phyloP scores from a whole-genome alignment of 1,284 basidiomycete genomes.

The Boletus smithii region DNA sequence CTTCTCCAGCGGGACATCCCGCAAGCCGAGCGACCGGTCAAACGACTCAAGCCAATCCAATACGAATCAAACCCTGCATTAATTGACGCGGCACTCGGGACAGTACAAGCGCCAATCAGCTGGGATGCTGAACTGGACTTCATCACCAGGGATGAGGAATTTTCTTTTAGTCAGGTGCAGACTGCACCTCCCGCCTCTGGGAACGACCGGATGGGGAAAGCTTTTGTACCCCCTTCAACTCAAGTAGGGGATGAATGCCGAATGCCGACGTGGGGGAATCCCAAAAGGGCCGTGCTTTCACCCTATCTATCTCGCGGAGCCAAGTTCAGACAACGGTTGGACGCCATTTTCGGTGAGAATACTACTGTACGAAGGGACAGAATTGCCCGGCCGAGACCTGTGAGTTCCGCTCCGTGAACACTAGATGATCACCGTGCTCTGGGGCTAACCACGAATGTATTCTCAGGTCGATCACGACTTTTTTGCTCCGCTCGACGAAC shows the following conservation, averaged over 20 bases:
- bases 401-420: slow-evolving; percentile 15
- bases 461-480: slow-evolving; percentile 16
- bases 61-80: slow-evolving; percentile 20
- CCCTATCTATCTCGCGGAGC: slow-evolving; percentile 20
- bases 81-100: slow-evolving; percentile 28
- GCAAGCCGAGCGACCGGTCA: slow-evolving; percentile 13
- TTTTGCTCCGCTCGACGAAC: slow-evolving; percentile 8
- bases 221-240: background rate
- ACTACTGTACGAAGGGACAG: slow-evolving; percentile 25
- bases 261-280: background rate
- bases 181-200: background rate
- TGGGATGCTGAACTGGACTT: slow-evolving; percentile 18
- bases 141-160: slow-evolving; percentile 4
- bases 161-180: background rate
- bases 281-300: background rate
- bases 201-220: background rate
- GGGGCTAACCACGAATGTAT: background rate
- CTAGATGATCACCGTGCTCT: too few relatives aligned
- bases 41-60: slow-evolving; percentile 20
- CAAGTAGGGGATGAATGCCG: background rate
- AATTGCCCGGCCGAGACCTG: slow-evolving; percentile 19
- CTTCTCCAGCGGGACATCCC: background rate
- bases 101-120: slow-evolving; percentile 18
- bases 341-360: slow-evolving; percentile 21
- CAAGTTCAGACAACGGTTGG: slow-evolving; percentile 22